Percentiles rank a stretch among this genome's conserved stretches.
These are phyloP conservation scores for Nakazawaea populi DNA, from an alignment of 805 yeast genomes.

Conservation along the genomic window DNA sequence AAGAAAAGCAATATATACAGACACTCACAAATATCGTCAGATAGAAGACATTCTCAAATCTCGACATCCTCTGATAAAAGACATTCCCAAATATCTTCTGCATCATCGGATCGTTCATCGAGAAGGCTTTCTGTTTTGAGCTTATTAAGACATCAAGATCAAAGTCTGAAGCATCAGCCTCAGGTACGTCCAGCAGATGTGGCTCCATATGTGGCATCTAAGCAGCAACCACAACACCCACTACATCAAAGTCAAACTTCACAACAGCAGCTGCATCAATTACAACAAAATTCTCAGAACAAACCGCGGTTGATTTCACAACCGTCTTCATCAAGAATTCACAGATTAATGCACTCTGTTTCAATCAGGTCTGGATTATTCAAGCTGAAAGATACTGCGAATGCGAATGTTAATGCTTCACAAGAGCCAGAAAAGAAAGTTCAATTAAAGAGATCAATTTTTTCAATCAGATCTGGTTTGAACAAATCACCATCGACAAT, in stretches of 20 bases:
- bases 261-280: neutral
- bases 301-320: constrained; percentile 1
- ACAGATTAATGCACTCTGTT: constrained; percentile 22
- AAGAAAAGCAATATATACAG: neutral
- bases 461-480: constrained; percentile 16
- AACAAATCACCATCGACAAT: constrained; percentile 15
- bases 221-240: neutral
- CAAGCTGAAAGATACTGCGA: constrained; percentile 5
- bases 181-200: neutral
- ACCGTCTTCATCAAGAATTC: constrained; percentile 6
- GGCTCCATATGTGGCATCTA: neutral
- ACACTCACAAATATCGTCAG: neutral
- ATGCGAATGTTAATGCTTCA: neutral
- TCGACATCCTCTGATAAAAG: neutral
- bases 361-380: constrained; percentile 22
- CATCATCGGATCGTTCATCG: constrained; percentile 8
- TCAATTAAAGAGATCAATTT: constrained; percentile 22
- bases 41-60: neutral
- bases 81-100: constrained; percentile 4
- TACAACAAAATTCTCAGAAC: neutral
- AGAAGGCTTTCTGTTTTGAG: constrained; percentile 4
- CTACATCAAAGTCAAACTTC: neutral
- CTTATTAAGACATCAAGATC: neutral
- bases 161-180: neutral
- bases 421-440: constrained; percentile 9